These are phyloP conservation scores for Euphorbia lathyris DNA, from an alignment of 345 rosid genomes.

Conservation along the genomic window DNA sequence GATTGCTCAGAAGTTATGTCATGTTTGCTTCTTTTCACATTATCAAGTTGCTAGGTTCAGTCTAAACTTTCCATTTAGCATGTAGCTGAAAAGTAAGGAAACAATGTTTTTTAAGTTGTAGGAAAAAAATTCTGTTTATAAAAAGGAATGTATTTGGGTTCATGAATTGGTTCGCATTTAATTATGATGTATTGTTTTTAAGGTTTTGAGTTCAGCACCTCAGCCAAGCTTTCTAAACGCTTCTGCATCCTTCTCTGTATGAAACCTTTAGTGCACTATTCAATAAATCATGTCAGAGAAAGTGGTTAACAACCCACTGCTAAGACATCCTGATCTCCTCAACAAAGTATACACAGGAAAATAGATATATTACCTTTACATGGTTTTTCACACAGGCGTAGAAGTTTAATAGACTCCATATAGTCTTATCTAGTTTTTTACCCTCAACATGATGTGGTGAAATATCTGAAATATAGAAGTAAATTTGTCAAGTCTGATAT, in stretches of 20 bases:
- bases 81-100: background rate
- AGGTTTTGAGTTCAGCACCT: slow-evolving; percentile 45
- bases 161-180: background rate
- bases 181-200: slow-evolving; percentile 2
- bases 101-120: background rate
- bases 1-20: background rate
- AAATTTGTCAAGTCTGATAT: slow-evolving; percentile 8
- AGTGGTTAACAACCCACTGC: slow-evolving; percentile 3
- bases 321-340: background rate
- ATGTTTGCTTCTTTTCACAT: slow-evolving; percentile 6
- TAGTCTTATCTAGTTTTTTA: slow-evolving; percentile 65
- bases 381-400: slow-evolving; percentile 71
- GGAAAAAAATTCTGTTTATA: background rate
- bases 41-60: background rate
- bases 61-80: background rate
- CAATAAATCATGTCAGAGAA: slow-evolving; percentile 17
- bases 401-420: slow-evolving; percentile 81
- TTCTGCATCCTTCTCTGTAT: slow-evolving; percentile 81
- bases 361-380: slow-evolving; percentile 54
- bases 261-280: slow-evolving; percentile 79
- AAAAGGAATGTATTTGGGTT: slow-evolving; percentile 2
- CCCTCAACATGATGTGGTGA: slow-evolving; percentile 59
- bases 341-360: background rate
- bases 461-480: slow-evolving; percentile 45
- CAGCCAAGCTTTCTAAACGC: slow-evolving; percentile 62